These are phyloP conservation scores for Leucocoprinus birnbaumii DNA, from an alignment of 768 basidiomycete genomes.

Conservation along the genomic window DNA sequence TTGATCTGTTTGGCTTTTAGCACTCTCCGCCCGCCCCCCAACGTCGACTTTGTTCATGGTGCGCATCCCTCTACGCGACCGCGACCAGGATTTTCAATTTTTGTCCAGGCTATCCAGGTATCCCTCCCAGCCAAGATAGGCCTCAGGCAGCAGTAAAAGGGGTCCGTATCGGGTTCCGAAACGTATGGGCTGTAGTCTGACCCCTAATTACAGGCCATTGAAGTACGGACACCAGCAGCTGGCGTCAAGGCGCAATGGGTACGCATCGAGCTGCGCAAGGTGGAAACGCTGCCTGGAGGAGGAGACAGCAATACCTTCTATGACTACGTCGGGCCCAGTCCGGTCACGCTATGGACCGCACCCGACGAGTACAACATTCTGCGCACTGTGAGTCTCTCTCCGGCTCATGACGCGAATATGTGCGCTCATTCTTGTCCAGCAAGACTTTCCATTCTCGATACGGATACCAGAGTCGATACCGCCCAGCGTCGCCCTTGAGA, in stretches of 20 bases:
- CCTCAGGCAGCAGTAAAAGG: slow-evolving; percentile 85
- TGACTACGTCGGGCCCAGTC: slow-evolving; percentile 80
- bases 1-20: slow-evolving; percentile 31
- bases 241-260: slow-evolving; percentile 93
- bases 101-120: slow-evolving; percentile 73
- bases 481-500: slow-evolving; percentile 78
- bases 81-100: slow-evolving; percentile 12
- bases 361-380: slow-evolving; percentile 70
- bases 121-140: slow-evolving; percentile 74
- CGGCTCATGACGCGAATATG: slow-evolving; percentile 7
- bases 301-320: slow-evolving; percentile 68
- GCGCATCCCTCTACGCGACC: slow-evolving; percentile 19
- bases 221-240: slow-evolving; percentile 71
- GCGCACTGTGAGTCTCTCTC: slow-evolving; percentile 50
- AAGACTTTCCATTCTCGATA: slow-evolving; percentile 88
- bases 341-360: slow-evolving; percentile 81
- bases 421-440: slow-evolving; percentile 36
- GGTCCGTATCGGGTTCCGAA: slow-evolving; percentile 43
- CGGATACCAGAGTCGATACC: slow-evolving; percentile 92
- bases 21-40: slow-evolving; percentile 81
- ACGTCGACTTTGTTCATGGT: slow-evolving; percentile 89
- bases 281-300: slow-evolving; percentile 78
- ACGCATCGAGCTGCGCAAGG: slow-evolving; percentile 85
- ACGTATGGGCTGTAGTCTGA: background rate
- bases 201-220: slow-evolving; percentile 61